Evolutionary conservation across 2,329 filamentous ascomycete genomes (phyloP), one percentile per base, ranked within the genome.

Genomic region (Seiridium cupressi): DNA sequence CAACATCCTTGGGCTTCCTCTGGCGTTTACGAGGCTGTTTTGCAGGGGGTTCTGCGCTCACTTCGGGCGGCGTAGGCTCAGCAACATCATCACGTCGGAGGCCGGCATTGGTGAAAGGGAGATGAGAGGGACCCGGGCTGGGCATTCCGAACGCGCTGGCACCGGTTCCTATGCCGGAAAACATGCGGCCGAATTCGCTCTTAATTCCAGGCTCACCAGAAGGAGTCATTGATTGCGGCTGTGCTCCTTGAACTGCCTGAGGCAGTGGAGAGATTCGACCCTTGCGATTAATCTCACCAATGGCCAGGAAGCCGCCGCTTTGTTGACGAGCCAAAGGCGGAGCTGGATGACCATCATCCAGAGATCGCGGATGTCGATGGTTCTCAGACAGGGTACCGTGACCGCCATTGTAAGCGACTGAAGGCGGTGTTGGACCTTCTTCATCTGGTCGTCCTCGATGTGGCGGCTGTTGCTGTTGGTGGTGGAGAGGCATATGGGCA

Each of bases 181-280:
- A 97, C 83, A 97, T 96, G 63, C 92, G 89, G 35, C 93, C 93
- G 72, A 97, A 93, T 72, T 97, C 94, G 71, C 89, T 96, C 80
- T 97, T 97, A 70, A 97, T 96, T 48, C 90, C 90, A 9, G 92
- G 90, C 72, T 97, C 93, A 13, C 89, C 90, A 11, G 88, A 86
- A 5, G 92, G 91, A 3, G 90, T 91, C 57, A 90, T 84, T 44
- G 90, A 85, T 67, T 93, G 90, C 13, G 89, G 87, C 72, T 97
- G 93, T 1, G 91, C 93, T 31, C 94, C 94, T 71, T 97, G 93
- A 1, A 97, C 93, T 31, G 94, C 93, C 74, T 97, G 94, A 1
- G 94, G 94, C 13, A 97, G 79, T 1, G 94, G 94, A 7, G 94
- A 97, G 44, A 92, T 83, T 54, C 93, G 88, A 1, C 93, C 93